Evolutionary conservation across 2,329 filamentous ascomycete genomes (phyloP).

Genomic region (Alternaria atra): DNA sequence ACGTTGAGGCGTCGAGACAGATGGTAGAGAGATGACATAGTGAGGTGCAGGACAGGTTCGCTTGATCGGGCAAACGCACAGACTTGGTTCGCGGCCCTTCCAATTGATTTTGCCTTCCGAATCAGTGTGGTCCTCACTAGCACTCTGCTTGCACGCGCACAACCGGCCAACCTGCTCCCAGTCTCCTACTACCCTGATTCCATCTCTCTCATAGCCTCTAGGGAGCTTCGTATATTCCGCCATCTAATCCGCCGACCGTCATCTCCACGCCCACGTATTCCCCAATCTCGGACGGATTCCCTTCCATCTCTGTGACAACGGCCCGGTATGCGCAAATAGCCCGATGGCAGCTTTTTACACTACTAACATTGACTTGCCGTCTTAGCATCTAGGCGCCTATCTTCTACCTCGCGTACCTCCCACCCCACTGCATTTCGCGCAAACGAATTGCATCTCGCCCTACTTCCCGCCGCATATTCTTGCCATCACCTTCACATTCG

Average conservation of each 20-base stretch:
- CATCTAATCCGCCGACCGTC: constrained; percentile 24
- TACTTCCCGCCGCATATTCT: constrained; percentile 14
- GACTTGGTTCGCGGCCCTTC: constrained; percentile 20
- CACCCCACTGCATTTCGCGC: constrained; percentile 13
- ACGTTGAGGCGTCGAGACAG: neutral
- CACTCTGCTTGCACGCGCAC: constrained; percentile 23
- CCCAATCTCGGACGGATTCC: constrained; percentile 17
- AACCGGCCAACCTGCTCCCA: constrained; percentile 12
- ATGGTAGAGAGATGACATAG: neutral
- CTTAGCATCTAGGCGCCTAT: constrained; percentile 13
- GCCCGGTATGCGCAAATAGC: constrained; percentile 24
- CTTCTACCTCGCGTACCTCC: constrained; percentile 13
- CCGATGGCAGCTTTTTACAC: constrained; percentile 1
- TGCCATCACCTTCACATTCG: constrained; percentile 26
- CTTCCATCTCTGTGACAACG: constrained; percentile 20
- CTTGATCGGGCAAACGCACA: constrained; percentile 24
- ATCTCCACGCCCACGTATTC: constrained; percentile 11
- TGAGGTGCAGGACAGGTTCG: constrained; percentile 15
- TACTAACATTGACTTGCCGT: constrained; percentile 4
- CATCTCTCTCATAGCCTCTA: constrained; percentile 23
- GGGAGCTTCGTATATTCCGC: constrained; percentile 24
- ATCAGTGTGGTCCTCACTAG: constrained; percentile 23
- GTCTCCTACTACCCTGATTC: constrained; percentile 8
- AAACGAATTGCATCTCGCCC: constrained; percentile 9
- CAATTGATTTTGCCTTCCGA: constrained; percentile 21